These are phyloP conservation scores for Hevea brasiliensis DNA, from an alignment of 345 rosid genomes.

Conservation along the genomic window DNA sequence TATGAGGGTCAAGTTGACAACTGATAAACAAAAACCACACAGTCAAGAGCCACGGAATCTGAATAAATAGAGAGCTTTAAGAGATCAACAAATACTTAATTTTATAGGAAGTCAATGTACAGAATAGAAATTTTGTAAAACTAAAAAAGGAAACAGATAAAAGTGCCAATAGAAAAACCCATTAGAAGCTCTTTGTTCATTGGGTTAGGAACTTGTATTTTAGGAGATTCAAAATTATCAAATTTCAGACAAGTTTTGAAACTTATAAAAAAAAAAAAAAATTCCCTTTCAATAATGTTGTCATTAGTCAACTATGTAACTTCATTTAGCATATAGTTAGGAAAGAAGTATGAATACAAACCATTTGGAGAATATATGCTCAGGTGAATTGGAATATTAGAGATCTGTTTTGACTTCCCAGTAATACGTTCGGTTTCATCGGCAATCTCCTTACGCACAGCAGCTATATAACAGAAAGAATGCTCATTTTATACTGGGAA, in stretches of 20 bases:
- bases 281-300: background rate
- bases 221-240: too few species aligned
- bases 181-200: too few species aligned
- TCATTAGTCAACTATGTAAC: conserved; percentile 2
- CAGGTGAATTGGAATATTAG: conserved; percentile 69
- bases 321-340: conserved; percentile 9
- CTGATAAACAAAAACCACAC: conserved; percentile 44
- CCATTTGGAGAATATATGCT: conserved; percentile 86
- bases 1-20: conserved; percentile 93
- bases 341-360: conserved; percentile 36
- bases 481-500: conserved; percentile 3
- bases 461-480: conserved; percentile 40
- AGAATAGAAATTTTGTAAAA: background rate
- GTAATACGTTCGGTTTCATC: conserved; percentile 82
- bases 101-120: background rate
- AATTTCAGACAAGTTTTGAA: too few species aligned
- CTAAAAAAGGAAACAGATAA: background rate
- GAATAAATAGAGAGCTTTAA: conserved; percentile 6
- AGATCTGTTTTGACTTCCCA: conserved; percentile 67
- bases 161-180: too few species aligned
- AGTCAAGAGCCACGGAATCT: conserved; percentile 12
- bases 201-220: too few species aligned
- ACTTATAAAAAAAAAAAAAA: background rate
- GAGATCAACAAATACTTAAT: background rate
- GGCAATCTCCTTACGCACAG: conserved; percentile 67